These are phyloP conservation scores for Stephania yunnanensis DNA, from an alignment of 164 flowering plant genomes.

Conservation along the genomic window DNA sequence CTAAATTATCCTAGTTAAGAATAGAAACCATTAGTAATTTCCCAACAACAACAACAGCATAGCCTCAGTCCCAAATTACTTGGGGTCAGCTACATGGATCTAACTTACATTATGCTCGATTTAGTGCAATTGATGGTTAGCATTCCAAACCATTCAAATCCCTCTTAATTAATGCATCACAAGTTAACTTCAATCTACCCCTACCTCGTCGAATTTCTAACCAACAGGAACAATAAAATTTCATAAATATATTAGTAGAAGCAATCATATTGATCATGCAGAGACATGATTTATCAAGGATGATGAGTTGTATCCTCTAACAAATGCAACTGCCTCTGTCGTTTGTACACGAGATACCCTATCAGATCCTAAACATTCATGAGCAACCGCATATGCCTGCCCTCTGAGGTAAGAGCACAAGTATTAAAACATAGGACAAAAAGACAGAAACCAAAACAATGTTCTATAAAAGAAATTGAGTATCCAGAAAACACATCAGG, in stretches of 20 bases:
- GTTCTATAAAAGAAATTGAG: background rate
- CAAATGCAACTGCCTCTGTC: slow-evolving; percentile 77
- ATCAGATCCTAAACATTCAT: slow-evolving; percentile 81
- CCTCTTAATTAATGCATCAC: too few species aligned
- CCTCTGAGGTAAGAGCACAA: slow-evolving; percentile 32
- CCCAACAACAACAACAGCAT: too few species aligned
- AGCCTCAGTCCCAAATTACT: too few species aligned
- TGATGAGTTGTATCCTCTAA: slow-evolving; percentile 46
- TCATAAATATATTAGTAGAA: background rate
- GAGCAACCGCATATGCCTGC: slow-evolving; percentile 48
- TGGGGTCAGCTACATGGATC: too few species aligned
- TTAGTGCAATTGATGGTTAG: too few species aligned
- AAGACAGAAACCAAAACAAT: background rate
- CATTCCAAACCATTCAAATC: too few species aligned
- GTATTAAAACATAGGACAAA: background rate
- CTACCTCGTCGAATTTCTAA: background rate
- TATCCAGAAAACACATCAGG: background rate
- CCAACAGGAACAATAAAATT: background rate
- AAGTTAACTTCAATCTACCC: too few species aligned
- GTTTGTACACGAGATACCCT: slow-evolving; percentile 82
- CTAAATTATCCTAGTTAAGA: too few species aligned
- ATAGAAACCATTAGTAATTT: too few species aligned
- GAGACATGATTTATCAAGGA: slow-evolving; percentile 63
- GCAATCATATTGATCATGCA: slow-evolving; percentile 62
- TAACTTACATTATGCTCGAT: too few species aligned